Evolutionary conservation across 306 rosid genomes (phyloP).

Genomic region (Sesbania bispinosa): DNA sequence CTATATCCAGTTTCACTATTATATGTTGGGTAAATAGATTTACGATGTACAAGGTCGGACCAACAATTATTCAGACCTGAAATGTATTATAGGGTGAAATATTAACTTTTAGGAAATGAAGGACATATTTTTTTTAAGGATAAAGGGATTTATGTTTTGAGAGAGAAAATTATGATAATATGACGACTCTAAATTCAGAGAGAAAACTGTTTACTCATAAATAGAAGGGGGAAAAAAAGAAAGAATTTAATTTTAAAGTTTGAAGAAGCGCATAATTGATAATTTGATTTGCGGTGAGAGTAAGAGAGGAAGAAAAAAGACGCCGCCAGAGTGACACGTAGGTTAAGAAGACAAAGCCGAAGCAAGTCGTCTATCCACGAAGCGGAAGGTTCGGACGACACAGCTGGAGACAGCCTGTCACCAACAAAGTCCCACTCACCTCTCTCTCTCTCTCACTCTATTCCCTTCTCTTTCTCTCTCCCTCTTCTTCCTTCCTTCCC

Average conservation of each 20-base stretch:
- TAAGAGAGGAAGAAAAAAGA: neutral
- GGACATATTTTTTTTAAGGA: too few relatives aligned
- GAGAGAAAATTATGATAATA: too few relatives aligned
- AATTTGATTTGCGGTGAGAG: neutral
- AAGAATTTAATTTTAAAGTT: neutral
- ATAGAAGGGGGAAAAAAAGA: too few relatives aligned
- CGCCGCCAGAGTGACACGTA: constrained; percentile 83
- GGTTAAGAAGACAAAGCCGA: constrained; percentile 46
- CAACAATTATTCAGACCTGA: too few relatives aligned
- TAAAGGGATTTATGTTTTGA: too few relatives aligned
- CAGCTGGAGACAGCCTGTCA: constrained; percentile 99
- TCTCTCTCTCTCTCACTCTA: constrained; percentile 28
- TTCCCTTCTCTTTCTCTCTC: constrained; percentile 15
- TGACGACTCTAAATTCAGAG: too few relatives aligned
- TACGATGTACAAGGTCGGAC: too few relatives aligned
- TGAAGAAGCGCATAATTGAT: neutral
- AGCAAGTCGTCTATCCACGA: constrained; percentile 43
- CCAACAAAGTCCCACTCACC: constrained; percentile 99
- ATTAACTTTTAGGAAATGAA: too few relatives aligned
- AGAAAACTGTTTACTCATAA: too few relatives aligned
- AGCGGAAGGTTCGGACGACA: constrained; percentile 57
- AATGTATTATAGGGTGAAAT: too few relatives aligned
- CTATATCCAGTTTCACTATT: too few relatives aligned
- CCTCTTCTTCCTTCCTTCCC: neutral
- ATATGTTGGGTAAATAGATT: too few relatives aligned